These are phyloP conservation scores for Debaryomyces singareniensis DNA, from an alignment of 1,139 yeast genomes.

Conservation along the genomic window DNA sequence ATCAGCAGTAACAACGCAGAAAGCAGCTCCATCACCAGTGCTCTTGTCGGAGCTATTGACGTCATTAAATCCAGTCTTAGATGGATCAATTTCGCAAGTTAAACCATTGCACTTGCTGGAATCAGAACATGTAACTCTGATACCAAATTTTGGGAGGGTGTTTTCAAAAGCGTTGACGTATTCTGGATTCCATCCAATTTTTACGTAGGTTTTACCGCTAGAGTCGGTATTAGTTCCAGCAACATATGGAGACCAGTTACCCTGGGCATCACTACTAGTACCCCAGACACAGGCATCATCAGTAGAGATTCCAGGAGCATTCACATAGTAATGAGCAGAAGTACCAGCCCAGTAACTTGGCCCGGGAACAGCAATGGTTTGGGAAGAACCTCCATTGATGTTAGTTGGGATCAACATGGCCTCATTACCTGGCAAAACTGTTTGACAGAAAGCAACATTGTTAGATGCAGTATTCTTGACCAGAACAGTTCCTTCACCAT, in stretches of 20 bases:
- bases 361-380: slow-evolving; percentile 77
- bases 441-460: slow-evolving; percentile 81
- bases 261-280: slow-evolving; percentile 53
- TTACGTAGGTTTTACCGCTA: slow-evolving; percentile 64
- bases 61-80: slow-evolving; percentile 49
- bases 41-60: slow-evolving; percentile 40
- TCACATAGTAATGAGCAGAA: slow-evolving; percentile 82
- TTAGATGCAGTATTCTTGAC: slow-evolving; percentile 48
- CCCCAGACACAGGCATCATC: slow-evolving; percentile 88
- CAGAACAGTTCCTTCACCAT: slow-evolving; percentile 67
- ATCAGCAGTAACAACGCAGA: slow-evolving; percentile 77
- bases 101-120: slow-evolving; percentile 65
- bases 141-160: slow-evolving; percentile 59
- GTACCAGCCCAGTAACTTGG: slow-evolving; percentile 66
- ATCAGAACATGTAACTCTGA: slow-evolving; percentile 67
- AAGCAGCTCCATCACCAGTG: slow-evolving; percentile 60
- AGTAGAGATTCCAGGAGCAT: slow-evolving; percentile 77
- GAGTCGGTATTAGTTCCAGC: slow-evolving; percentile 82
- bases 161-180: slow-evolving; percentile 58
- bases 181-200: slow-evolving; percentile 88
- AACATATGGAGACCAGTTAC: slow-evolving; percentile 92
- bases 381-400: slow-evolving; percentile 40
- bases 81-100: slow-evolving; percentile 75
- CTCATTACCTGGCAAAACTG: slow-evolving; percentile 89
- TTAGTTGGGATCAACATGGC: slow-evolving; percentile 87